Base-by-base conservation (phyloP, 805 yeast species). In the Teunomyces gatunensis region DNA sequence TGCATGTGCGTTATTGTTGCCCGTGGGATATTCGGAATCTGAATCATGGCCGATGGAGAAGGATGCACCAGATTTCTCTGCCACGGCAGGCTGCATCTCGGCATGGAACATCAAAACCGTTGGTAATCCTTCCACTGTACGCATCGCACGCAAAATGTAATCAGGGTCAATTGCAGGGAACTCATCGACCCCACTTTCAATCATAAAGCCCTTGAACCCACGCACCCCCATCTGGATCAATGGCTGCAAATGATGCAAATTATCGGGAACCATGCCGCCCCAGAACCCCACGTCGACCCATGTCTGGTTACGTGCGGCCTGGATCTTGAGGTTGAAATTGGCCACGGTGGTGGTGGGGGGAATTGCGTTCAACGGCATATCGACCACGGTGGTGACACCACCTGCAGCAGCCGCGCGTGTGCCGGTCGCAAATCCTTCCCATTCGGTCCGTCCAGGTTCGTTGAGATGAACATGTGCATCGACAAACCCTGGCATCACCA, bases 351-450 rank as follows among this genome's bases (percentile, higher is more conserved):
- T 92, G 0, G 97, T 91, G 27, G 98, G 97, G 0, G 98, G 98
- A 41, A 91, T 84, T 3, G 97, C 96, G 66, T 91, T 91, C 61
- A 91, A 71, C 0, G 98, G 98, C 98, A 91, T 91, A 64, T 91
- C 98, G 15, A 91, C 79, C 15, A 91, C 95, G 0, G 97, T 90
- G 20, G 98, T 91, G 42, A 91, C 97, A 48, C 98, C 98, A 13
- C 98, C 98, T 10, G 91, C 77, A 0, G 96, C 96, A 0, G 97
- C 97, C 2, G 96, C 87, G 61, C 85, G 84, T 0, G 98, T 91
- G 0, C 98, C 98, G 0, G 96, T 86, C n/a, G 84, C 96, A 63
- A 92, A 91, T 1, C 98, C 98, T 67, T 91, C 98, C 98, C 98
- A 91, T 52, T 90, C 96, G 1, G 97, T 91, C 56, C 97, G 74